These are phyloP conservation scores for Plasmodium vinckei DNA, from an alignment of 169 alveolate genomes.

Conservation along the genomic window DNA sequence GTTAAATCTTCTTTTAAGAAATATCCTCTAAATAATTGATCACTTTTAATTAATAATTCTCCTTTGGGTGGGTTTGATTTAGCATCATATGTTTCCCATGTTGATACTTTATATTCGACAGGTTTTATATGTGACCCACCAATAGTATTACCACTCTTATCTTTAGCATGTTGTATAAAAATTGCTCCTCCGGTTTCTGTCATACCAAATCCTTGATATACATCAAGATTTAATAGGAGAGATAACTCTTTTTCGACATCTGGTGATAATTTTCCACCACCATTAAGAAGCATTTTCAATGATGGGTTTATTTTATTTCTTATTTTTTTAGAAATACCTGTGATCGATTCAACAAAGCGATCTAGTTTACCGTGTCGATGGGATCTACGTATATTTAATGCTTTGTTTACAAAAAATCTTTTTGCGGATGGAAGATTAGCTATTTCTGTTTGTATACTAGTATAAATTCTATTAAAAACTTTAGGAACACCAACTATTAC, in stretches of 20 bases:
- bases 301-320: constrained; percentile 42
- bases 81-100: constrained; percentile 76
- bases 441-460: constrained; percentile 14
- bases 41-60: constrained; percentile 93
- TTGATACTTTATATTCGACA: constrained; percentile 9
- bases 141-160: background rate
- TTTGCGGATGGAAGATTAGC: constrained; percentile 19
- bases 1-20: constrained; percentile 91
- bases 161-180: constrained; percentile 7
- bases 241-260: constrained; percentile 31
- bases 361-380: constrained; percentile 8
- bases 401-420: constrained; percentile 8
- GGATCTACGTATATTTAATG: background rate
- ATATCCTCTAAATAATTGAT: constrained; percentile 90
- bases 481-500: constrained; percentile 60
- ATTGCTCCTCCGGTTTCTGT: constrained; percentile 66
- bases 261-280: constrained; percentile 59
- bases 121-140: constrained; percentile 38
- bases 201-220: constrained; percentile 67
- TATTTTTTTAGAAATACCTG: constrained; percentile 38
- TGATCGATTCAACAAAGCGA: background rate
- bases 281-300: constrained; percentile 11
- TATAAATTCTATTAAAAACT: constrained; percentile 32
- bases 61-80: constrained; percentile 92
- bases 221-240: constrained; percentile 2